phyloP scores from a whole-genome alignment of 805 yeast species.

The Candida anglica region DNA sequence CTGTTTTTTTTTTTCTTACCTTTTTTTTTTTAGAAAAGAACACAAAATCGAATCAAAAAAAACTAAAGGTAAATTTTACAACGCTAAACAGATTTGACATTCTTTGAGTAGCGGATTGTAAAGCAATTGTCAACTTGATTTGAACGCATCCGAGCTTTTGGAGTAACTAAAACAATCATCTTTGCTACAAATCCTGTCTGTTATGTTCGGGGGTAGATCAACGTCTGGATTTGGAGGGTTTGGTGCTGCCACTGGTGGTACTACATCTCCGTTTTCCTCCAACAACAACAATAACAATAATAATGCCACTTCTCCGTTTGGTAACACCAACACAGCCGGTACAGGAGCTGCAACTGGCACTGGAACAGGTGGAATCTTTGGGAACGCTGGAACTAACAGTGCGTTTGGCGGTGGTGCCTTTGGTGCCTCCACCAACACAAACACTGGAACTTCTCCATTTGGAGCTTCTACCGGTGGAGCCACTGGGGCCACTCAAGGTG shows the following conservation, averaged over 20 bases:
- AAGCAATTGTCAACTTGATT: no score
- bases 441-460: conserved; percentile 36
- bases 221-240: conserved; percentile 54
- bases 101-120: no score
- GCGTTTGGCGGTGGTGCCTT: conserved; percentile 12
- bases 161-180: no score
- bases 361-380: conserved; percentile 13
- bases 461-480: conserved; percentile 17
- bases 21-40: no score
- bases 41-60: no score
- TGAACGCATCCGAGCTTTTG: no score
- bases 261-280: conserved; percentile 26
- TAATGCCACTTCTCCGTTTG: conserved; percentile 23
- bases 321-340: conserved; percentile 14
- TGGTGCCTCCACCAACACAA: conserved; percentile 7
- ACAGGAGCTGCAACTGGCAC: conserved; percentile 9
- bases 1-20: background rate
- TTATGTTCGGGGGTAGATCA: conserved; percentile 39
- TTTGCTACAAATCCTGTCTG: background rate
- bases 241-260: conserved; percentile 32
- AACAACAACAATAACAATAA: conserved; percentile 15
- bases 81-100: no score
- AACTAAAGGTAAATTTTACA: no score
- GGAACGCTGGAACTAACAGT: conserved; percentile 8
- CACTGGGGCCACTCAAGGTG: conserved; percentile 11